Base-by-base conservation (phyloP, 257 asterid species). In the Leptodermis oblonga region DNA sequence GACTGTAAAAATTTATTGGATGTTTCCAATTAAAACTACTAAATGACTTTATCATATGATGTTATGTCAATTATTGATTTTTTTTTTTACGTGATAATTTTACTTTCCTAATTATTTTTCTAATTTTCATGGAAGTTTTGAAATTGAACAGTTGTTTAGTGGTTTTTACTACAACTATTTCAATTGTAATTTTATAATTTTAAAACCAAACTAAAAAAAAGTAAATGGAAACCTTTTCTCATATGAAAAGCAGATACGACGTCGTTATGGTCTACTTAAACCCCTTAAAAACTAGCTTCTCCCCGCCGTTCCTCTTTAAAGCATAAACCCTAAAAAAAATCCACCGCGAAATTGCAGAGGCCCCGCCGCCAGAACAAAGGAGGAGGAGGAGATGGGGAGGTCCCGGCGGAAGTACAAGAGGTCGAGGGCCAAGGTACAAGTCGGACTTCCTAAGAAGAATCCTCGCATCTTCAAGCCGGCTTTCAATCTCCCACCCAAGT, bases 391-490 rank as follows among this genome's bases (percentile, higher is more conserved):
- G 62, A 93, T 93, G 97, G 96, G 99, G 34, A 86, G 97, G 46
- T 93, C 97, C n/a, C 78, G 99, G 76, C 79, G 99, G 60, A 90
- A 75, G 85, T 87, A 82, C 90, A 90, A 87, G 90, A 70, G 90
- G 67, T 80, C 97, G 13, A 86, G 74, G 77, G 7, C 96, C 43
- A 93, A 93, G 68, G 99, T 89, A 18, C 84, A 70, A 58, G 96
- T 93, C 7, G 97, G 90, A 14, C 43, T 88, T 56, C 97, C 96
- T n/a, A 87, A 70, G 89, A 88, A 78, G 69, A 79, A 88, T 72
- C 97, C 96, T 3, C 58, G 84, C 73, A 5, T 86, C 34, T 87
- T 93, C 95, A 93, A 93, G 81, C 96, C 99, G 61, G 87, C 97
- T 10, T 93, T 93, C 84, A 83, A 80, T 77, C 82, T 90, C 22